Conservation (phyloP, 2,329 filamentous ascomycete species). For the Colletotrichum sp. region DNA sequence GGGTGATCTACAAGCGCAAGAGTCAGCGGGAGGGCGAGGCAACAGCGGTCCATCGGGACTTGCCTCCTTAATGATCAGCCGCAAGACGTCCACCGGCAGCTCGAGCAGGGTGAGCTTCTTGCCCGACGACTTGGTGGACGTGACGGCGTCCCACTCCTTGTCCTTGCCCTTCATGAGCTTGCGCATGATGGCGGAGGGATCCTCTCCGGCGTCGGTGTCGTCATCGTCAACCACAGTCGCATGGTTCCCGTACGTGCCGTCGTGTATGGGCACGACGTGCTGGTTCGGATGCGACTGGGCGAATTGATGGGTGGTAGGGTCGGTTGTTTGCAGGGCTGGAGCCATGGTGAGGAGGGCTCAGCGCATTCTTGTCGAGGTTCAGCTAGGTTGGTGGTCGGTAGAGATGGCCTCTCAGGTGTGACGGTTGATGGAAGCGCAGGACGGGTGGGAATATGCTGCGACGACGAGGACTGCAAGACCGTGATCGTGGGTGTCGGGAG, state of each 20-base stretch:
- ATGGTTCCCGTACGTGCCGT: neutral
- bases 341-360: slow-evolving; percentile 15
- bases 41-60: slow-evolving; percentile 26
- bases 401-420: neutral
- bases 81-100: slow-evolving; percentile 78
- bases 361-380: slow-evolving; percentile 7
- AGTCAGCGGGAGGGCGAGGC: slow-evolving; percentile 3
- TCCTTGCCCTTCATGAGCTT: slow-evolving; percentile 63
- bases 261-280: neutral
- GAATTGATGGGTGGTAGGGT: slow-evolving; percentile 11
- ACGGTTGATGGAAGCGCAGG: neutral
- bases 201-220: slow-evolving; percentile 17
- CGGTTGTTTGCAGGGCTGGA: slow-evolving; percentile 16
- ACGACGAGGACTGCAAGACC: neutral
- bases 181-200: slow-evolving; percentile 23
- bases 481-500: neutral
- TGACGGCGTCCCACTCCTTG: slow-evolving; percentile 70
- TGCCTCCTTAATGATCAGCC: slow-evolving; percentile 81
- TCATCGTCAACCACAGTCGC: neutral
- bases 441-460: neutral
- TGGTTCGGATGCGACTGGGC: slow-evolving; percentile 10
- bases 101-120: slow-evolving; percentile 67
- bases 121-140: slow-evolving; percentile 32
- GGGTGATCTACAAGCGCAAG: slow-evolving; percentile 63
- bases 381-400: neutral